Conservation (phyloP, 2,329 filamentous ascomycete species). For the Alternaria hordeiaustralica region DNA sequence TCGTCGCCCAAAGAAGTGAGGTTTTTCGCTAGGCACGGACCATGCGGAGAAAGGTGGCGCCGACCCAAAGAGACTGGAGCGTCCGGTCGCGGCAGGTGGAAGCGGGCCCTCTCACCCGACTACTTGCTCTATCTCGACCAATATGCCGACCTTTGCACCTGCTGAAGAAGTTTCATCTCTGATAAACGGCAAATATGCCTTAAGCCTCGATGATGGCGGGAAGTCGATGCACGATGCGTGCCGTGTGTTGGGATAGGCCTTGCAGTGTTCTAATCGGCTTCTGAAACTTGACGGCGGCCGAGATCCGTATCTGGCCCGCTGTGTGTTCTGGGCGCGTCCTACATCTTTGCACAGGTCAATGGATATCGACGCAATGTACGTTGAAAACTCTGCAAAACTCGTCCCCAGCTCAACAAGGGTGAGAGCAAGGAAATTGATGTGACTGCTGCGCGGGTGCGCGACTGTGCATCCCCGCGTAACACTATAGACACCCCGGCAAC, state of each 20-base stretch:
- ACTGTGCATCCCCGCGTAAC: background rate
- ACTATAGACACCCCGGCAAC: background rate
- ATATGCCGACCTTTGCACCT: background rate
- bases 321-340: background rate
- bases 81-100: slow-evolving; percentile 3
- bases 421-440: background rate
- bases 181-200: slow-evolving; percentile 1
- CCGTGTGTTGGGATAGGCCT: background rate
- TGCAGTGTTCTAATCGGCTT: background rate
- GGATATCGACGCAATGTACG: background rate
- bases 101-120: background rate
- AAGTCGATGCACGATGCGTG: background rate
- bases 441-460: slow-evolving; percentile 1
- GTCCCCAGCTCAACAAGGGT: background rate
- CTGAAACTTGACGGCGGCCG: slow-evolving; percentile 16
- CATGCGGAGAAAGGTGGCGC: slow-evolving; percentile 28
- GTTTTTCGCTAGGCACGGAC: slow-evolving; percentile 32
- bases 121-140: background rate
- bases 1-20: slow-evolving; percentile 20
- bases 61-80: slow-evolving; percentile 7
- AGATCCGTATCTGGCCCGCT: background rate
- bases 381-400: background rate
- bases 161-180: background rate
- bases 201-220: background rate
- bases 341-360: background rate